Base-by-base conservation (phyloP, 2,329 filamentous ascomycete species). In the Neofusicoccum cordaticola region DNA sequence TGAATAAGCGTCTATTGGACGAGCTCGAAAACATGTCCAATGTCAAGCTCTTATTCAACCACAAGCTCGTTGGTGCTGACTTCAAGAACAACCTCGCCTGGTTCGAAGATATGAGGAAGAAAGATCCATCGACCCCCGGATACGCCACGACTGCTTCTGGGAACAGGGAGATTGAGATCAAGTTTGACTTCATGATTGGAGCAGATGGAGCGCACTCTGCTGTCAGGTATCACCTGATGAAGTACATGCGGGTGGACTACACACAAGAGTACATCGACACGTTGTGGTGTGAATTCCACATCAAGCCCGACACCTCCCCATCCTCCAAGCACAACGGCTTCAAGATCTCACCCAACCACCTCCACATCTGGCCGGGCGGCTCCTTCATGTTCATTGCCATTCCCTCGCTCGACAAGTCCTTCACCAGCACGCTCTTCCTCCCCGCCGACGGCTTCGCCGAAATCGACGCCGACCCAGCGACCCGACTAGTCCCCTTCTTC, bases 331-430 rank as follows among this genome's bases (percentile, higher is more conserved):
- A 74, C 0, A 81, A 82, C 22, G 80, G 83, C 51, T 98, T 96
- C 74, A 83, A 84, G 53, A 95, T 98, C 69, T 95, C 92, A 0
- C 92, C 93, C 1, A 91, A 97, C 71, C 93, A 98, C 74, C 83
- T 99, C 1, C 95, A 99, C 77, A 99, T 99, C 74, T 99, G 95
- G 95, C 95, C 95, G 0, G 93, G 91, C 37, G 89, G 88, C 71
- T 88, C 93, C 47, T 94, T 95, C 72, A 98, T 99, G 96, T 99
- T 99, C 79, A 99, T 99, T 73, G 96, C 95, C 17, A 93, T 99
- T 48, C 94, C 95, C 0, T 84, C 83, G n/a, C 76, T 92, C 77
- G 93, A 98, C 74, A 93, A 92, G 64, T 91, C 92, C 2, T 99
- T 99, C 75, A 97, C 93, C 0, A 96, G 93, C 77, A 99, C 96